These are phyloP conservation scores for Euphorbia schlechtendalii DNA, from an alignment of 441 rosid species.

Conservation along the genomic window DNA sequence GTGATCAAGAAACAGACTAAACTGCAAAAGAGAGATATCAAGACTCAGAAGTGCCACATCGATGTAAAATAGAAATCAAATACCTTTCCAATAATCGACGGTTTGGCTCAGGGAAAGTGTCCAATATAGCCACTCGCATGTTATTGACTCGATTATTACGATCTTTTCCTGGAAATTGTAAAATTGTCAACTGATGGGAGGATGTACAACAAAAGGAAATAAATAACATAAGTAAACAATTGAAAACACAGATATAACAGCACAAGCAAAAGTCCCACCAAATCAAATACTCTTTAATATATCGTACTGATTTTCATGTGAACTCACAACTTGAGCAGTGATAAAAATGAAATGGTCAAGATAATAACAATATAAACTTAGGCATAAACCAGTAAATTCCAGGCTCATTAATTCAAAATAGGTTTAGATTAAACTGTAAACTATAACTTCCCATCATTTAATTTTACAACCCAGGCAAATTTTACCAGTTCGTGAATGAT, in stretches of 20 bases:
- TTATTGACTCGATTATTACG: conserved; percentile 63
- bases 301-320: conserved; percentile 5
- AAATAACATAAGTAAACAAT: background rate
- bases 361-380: background rate
- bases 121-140: conserved; percentile 84
- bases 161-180: conserved; percentile 53
- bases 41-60: background rate
- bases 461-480: background rate
- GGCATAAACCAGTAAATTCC: background rate
- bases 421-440: background rate
- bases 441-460: background rate
- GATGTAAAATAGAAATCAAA: conserved; percentile 8
- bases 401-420: background rate
- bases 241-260: conserved; percentile 15
- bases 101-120: conserved; percentile 98
- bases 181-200: conserved; percentile 17
- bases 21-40: background rate
- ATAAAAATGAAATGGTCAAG: background rate
- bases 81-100: conserved; percentile 97
- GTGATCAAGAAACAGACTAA: background rate
- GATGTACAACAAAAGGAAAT: conserved; percentile 13
- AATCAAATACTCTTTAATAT: conserved; percentile 1
- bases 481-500: background rate
- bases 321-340: conserved; percentile 1
- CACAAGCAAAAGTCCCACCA: background rate